Percentiles rank a stretch among this genome's conserved stretches.
Evolutionary conservation across 345 rosid genomes (phyloP).

Genomic region (Pseudoturritis turrita): DNA sequence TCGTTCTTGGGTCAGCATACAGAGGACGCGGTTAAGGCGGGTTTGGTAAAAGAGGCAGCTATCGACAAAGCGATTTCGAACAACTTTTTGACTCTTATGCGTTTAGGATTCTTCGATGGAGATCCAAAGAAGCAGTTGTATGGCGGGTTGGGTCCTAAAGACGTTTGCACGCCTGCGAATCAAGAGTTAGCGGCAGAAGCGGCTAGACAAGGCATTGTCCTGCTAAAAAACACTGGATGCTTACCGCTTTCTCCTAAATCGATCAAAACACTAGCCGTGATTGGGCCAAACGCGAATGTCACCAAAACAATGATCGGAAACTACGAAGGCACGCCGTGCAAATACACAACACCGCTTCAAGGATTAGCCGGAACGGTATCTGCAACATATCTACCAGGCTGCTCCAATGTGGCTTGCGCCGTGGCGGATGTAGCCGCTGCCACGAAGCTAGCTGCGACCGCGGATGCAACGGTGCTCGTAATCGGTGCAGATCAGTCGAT

Average conservation of each 20-base stretch:
- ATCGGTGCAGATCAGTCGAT: conserved; percentile 77
- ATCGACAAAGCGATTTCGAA: conserved; percentile 63
- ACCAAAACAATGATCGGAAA: conserved; percentile 96
- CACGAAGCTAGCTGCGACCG: conserved; percentile 45
- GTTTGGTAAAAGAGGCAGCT: conserved; percentile 52
- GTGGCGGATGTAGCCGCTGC: conserved; percentile 61
- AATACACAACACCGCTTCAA: conserved; percentile 75
- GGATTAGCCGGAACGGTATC: conserved; percentile 59
- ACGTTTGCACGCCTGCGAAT: conserved; percentile 65
- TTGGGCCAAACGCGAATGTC: conserved; percentile 92
- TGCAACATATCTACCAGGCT: conserved; percentile 61
- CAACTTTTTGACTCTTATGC: conserved; percentile 79
- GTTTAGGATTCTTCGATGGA: conserved; percentile 93
- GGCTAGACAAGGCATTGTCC: conserved; percentile 90
- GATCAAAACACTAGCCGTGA: conserved; percentile 65
- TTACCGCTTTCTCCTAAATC: conserved; percentile 63
- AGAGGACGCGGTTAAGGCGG: conserved; percentile 65
- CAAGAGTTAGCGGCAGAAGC: conserved; percentile 88
- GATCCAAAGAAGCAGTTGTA: conserved; percentile 70
- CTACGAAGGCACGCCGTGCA: conserved; percentile 90
- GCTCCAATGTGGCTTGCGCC: conserved; percentile 59
- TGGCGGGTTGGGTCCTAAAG: conserved; percentile 72
- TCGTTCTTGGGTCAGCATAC: conserved; percentile 73
- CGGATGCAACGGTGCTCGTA: conserved; percentile 77
- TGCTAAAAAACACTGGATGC: conserved; percentile 65